Conservation (phyloP, 2,329 filamentous ascomycete species). For the Akanthomyces muscarius region DNA sequence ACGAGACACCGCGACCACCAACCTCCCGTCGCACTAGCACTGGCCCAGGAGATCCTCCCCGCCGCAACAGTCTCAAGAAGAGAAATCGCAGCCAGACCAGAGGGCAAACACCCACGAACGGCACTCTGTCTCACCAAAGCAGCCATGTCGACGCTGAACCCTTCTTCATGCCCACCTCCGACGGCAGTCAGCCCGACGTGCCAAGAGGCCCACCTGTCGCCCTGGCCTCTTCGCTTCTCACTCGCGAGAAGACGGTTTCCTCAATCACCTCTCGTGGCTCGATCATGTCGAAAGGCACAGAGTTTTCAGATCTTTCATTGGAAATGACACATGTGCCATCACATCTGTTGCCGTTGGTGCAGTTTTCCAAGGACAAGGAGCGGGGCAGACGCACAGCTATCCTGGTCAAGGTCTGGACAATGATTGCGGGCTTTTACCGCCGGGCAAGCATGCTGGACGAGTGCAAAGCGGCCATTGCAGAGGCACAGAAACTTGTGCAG, state of each 20-base stretch:
- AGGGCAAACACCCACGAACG: constrained; percentile 42
- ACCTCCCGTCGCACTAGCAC: constrained; percentile 32
- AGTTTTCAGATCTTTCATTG: constrained; percentile 36
- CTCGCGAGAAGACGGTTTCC: constrained; percentile 39
- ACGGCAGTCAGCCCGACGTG: constrained; percentile 39
- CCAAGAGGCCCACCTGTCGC: constrained; percentile 40
- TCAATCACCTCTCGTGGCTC: constrained; percentile 45
- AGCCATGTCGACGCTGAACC: constrained; percentile 48
- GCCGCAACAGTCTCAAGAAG: constrained; percentile 51
- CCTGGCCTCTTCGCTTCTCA: constrained; percentile 35
- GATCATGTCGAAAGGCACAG: constrained; percentile 36
- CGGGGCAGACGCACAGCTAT: constrained; percentile 47
- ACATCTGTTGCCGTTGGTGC: constrained; percentile 47
- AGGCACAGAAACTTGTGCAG: constrained; percentile 74
- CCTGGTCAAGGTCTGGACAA: constrained; percentile 80
- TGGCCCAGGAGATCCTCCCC: constrained; percentile 29
- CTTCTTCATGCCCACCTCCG: constrained; percentile 46
- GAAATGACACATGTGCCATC: constrained; percentile 43
- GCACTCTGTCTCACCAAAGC: constrained; percentile 35
- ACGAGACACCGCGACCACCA: constrained; percentile 50
- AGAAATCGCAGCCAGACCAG: constrained; percentile 48
- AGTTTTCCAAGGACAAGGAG: constrained; percentile 52
- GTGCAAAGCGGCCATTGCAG: constrained; percentile 70
- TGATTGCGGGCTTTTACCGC: constrained; percentile 84
- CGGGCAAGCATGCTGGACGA: constrained; percentile 77